A percentile compares a stretch with the other conserved stretches of the same genome.
These are phyloP conservation scores for Calonectria crousiana DNA, from an alignment of 2,329 filamentous ascomycete species.

Conservation along the genomic window DNA sequence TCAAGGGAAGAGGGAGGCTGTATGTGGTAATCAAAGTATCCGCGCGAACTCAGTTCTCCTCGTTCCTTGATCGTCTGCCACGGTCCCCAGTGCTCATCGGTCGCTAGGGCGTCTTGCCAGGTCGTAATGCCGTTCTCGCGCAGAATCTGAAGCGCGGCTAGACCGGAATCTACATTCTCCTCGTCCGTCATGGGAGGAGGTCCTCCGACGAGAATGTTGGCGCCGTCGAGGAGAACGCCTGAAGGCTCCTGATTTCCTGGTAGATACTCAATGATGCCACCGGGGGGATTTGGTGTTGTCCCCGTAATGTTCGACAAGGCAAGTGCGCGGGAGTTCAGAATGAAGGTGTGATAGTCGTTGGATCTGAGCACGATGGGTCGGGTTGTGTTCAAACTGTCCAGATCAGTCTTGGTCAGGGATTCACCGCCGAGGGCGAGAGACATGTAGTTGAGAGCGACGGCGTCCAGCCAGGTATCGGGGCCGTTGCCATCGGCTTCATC, in stretches of 20 bases:
- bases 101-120: slow-evolving; percentile 42
- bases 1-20: slow-evolving; percentile 7
- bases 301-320: slow-evolving; percentile 38
- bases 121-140: slow-evolving; percentile 44
- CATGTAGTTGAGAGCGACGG: slow-evolving; percentile 40
- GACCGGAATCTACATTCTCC: slow-evolving; percentile 36
- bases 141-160: slow-evolving; percentile 43
- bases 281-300: slow-evolving; percentile 35
- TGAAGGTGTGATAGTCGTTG: slow-evolving; percentile 40
- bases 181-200: slow-evolving; percentile 25
- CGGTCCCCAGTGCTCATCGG: slow-evolving; percentile 10
- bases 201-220: slow-evolving; percentile 33
- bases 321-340: slow-evolving; percentile 41
- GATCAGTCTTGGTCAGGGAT: slow-evolving; percentile 34
- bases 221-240: slow-evolving; percentile 40
- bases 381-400: slow-evolving; percentile 38
- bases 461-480: slow-evolving; percentile 40
- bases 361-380: slow-evolving; percentile 39
- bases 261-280: slow-evolving; percentile 39
- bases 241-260: slow-evolving; percentile 41
- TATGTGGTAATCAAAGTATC: slow-evolving; percentile 43
- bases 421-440: slow-evolving; percentile 36
- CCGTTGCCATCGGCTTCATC: slow-evolving; percentile 34
- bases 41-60: slow-evolving; percentile 36
- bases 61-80: slow-evolving; percentile 39